These are phyloP conservation scores for Verticillium dahliae DNA, from an alignment of 2,329 filamentous ascomycete species.

Conservation along the genomic window DNA sequence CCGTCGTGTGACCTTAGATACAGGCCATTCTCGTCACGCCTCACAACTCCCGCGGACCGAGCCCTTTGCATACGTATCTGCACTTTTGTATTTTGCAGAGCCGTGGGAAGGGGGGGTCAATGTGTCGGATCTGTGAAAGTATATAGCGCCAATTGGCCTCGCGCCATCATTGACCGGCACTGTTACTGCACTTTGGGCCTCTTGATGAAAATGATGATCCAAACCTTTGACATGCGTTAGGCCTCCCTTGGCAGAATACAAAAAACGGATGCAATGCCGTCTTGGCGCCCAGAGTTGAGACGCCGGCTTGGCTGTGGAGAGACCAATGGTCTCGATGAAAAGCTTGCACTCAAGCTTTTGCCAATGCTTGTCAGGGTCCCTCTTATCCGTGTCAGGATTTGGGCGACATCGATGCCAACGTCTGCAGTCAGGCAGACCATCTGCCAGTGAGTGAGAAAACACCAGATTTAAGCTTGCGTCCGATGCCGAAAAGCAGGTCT, in stretches of 20 bases:
- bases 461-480: not conserved
- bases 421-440: not conserved
- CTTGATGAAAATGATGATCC: not conserved
- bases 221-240: not conserved
- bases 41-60: not conserved
- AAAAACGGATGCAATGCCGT: not conserved
- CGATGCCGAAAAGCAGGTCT: not conserved
- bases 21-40: not conserved
- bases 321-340: not conserved
- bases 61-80: not conserved
- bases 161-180: not conserved
- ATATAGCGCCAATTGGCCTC: not conserved
- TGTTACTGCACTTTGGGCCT: not conserved
- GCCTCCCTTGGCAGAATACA: not conserved
- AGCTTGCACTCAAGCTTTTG: not conserved
- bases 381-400: not conserved
- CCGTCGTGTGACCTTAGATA: not conserved
- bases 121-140: not conserved
- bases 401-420: not conserved
- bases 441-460: not conserved
- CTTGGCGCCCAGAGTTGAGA: not conserved
- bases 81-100: not conserved
- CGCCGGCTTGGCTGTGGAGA: slow-evolving; percentile 1
- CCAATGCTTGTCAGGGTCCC: not conserved
- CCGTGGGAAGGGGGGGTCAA: not conserved